Conservation (phyloP, 1,284 basidiomycete genomes). For the Vanrija sp. region DNA sequence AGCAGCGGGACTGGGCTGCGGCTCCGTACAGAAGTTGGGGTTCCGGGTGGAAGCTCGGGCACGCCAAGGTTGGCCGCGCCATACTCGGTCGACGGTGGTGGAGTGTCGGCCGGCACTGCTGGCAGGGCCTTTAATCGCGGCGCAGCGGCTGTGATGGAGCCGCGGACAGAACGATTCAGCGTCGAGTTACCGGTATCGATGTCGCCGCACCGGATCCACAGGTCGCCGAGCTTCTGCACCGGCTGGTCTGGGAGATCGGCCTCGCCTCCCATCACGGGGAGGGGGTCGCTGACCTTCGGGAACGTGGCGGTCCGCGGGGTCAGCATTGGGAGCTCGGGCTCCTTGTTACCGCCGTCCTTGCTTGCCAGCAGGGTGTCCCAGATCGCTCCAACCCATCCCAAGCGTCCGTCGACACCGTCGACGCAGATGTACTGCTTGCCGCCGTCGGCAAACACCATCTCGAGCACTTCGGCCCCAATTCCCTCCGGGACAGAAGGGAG, state of each 20-base stretch:
- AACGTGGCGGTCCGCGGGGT: neutral
- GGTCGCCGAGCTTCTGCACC: conserved; percentile 40
- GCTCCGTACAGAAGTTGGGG: neutral
- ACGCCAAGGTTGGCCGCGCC: neutral
- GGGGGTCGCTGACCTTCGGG: conserved; percentile 1
- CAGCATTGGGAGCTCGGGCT: conserved; percentile 23
- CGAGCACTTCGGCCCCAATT: conserved; percentile 38
- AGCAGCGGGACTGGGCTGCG: no score
- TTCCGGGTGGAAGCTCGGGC: neutral
- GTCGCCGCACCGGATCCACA: conserved; percentile 36
- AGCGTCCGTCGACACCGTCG: conserved; percentile 36
- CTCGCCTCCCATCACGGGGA: neutral
- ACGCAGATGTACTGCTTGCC: conserved; percentile 40
- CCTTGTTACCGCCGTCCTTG: conserved; percentile 21
- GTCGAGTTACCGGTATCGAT: conserved; percentile 9
- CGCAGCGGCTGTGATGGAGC: no score
- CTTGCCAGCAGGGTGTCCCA: conserved; percentile 39
- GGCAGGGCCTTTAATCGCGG: no score
- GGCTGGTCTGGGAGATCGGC: conserved; percentile 11
- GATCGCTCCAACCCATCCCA: conserved; percentile 43
- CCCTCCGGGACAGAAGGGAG: conserved; percentile 37
- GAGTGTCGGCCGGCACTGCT: no score
- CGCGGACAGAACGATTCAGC: neutral
- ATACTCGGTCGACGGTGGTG: no score
- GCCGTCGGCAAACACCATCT: conserved; percentile 38